A percentile compares a stretch with the other conserved stretches of the same genome.
Conservation (phyloP, 2,329 filamentous ascomycete species). For the Monilinia laxa region DNA sequence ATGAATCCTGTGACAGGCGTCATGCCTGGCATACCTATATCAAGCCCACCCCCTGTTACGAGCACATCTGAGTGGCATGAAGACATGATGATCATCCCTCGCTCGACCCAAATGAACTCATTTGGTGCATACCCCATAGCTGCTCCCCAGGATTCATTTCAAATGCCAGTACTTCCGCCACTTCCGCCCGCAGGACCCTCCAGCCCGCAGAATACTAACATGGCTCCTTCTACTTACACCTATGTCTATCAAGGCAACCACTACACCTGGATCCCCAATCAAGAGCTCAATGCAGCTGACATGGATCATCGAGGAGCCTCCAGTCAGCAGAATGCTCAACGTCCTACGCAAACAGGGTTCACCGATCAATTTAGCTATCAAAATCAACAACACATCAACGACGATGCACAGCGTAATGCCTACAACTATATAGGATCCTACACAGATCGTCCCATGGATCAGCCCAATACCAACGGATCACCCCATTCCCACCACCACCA, state of each 20-base stretch:
- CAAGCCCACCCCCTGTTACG: neutral
- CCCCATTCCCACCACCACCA: neutral
- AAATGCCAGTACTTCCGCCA: neutral
- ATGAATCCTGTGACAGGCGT: slow-evolving; percentile 15
- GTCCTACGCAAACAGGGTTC: neutral
- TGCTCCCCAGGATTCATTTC: neutral
- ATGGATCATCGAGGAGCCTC: neutral
- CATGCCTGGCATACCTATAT: neutral
- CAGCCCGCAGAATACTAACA: neutral
- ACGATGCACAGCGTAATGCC: neutral
- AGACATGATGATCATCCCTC: slow-evolving; percentile 8
- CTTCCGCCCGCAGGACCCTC: neutral
- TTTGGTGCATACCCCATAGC: slow-evolving; percentile 3
- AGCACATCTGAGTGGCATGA: neutral
- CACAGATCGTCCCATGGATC: neutral
- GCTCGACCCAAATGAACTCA: neutral
- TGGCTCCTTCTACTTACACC: neutral
- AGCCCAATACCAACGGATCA: neutral
- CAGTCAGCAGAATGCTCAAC: neutral
- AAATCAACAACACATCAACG: neutral
- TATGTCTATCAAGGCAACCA: neutral
- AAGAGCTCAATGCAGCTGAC: neutral
- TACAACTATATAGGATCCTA: slow-evolving; percentile 10
- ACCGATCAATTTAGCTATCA: neutral
- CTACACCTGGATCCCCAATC: neutral